These are phyloP conservation scores for Hyaloscypha variabilis DNA, from an alignment of 495 filamentous ascomycete genomes.

Conservation along the genomic window DNA sequence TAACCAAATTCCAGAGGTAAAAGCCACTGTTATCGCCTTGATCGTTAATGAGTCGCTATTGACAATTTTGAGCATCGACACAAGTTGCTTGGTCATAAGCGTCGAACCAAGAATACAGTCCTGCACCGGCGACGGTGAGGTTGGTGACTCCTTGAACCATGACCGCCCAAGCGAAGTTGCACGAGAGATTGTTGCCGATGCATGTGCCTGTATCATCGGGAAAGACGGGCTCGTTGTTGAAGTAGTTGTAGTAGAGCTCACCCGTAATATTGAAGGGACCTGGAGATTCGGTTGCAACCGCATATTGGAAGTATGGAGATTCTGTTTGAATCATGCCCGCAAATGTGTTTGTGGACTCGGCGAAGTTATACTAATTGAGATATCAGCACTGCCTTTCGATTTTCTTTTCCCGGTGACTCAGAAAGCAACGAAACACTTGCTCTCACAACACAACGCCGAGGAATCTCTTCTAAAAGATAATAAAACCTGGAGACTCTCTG, in stretches of 20 bases:
- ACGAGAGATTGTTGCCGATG: slow-evolving; percentile 29
- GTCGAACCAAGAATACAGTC: slow-evolving; percentile 65
- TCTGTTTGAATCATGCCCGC: slow-evolving; percentile 54
- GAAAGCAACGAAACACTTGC: too few relatives aligned
- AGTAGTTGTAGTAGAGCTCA: slow-evolving; percentile 22
- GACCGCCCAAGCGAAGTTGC: slow-evolving; percentile 53
- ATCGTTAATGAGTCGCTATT: slow-evolving; percentile 26
- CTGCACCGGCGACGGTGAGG: slow-evolving; percentile 54
- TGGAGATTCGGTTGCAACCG: slow-evolving; percentile 26
- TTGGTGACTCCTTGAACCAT: slow-evolving; percentile 47
- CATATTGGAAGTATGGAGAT: slow-evolving; percentile 29
- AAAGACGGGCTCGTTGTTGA: slow-evolving; percentile 47
- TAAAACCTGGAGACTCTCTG: too few relatives aligned
- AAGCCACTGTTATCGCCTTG: slow-evolving; percentile 1
- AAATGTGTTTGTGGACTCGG: slow-evolving; percentile 66
- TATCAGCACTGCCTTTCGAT: too few relatives aligned
- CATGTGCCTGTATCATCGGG: slow-evolving; percentile 28
- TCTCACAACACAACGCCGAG: too few relatives aligned
- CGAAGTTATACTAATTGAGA: slow-evolving; percentile 64
- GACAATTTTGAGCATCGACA: slow-evolving; percentile 40
- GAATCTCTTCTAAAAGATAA: too few relatives aligned
- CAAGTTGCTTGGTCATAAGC: slow-evolving; percentile 46
- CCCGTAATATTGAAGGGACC: slow-evolving; percentile 26
- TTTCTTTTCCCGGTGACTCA: too few relatives aligned
- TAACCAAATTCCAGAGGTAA: slow-evolving; percentile 20